Percentiles rank a stretch among this genome's conserved stretches.
Evolutionary conservation across 208 protist genomes (phyloP).

Genomic region (Trypanosoma vivax): DNA sequence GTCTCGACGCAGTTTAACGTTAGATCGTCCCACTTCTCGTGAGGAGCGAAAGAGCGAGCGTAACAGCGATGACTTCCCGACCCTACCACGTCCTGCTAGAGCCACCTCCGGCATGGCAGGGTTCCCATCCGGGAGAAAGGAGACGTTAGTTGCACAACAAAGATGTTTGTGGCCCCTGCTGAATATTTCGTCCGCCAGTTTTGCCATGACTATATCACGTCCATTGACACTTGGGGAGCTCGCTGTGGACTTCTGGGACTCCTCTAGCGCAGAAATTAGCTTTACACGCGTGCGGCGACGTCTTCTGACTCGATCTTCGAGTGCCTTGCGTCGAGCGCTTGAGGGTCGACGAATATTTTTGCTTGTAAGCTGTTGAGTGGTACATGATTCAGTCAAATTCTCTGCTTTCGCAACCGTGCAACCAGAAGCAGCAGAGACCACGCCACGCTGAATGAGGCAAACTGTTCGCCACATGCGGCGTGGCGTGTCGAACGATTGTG

Average conservation of each 20-base stretch:
- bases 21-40: slow-evolving; percentile 58
- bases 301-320: slow-evolving; percentile 35
- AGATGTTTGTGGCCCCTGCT: slow-evolving; percentile 65
- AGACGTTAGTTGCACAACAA: slow-evolving; percentile 70
- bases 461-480: slow-evolving; percentile 11
- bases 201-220: slow-evolving; percentile 67
- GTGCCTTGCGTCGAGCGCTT: slow-evolving; percentile 20
- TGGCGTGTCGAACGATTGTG: neutral
- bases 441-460: neutral
- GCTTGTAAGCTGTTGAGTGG: slow-evolving; percentile 37
- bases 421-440: neutral
- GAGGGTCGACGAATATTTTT: slow-evolving; percentile 42
- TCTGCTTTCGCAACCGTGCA: slow-evolving; percentile 1
- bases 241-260: slow-evolving; percentile 27
- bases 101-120: slow-evolving; percentile 75
- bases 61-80: slow-evolving; percentile 75
- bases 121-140: slow-evolving; percentile 80
- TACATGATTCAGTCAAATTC: slow-evolving; percentile 35
- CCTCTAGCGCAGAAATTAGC: slow-evolving; percentile 43
- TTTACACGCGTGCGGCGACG: slow-evolving; percentile 26
- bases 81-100: slow-evolving; percentile 51
- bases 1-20: slow-evolving; percentile 64
- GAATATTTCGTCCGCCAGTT: slow-evolving; percentile 82
- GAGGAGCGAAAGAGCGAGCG: slow-evolving; percentile 73
- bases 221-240: slow-evolving; percentile 28